These are phyloP conservation scores for Groenewaldozyma auringiensis DNA, from an alignment of 1,139 yeast species.

Conservation along the genomic window DNA sequence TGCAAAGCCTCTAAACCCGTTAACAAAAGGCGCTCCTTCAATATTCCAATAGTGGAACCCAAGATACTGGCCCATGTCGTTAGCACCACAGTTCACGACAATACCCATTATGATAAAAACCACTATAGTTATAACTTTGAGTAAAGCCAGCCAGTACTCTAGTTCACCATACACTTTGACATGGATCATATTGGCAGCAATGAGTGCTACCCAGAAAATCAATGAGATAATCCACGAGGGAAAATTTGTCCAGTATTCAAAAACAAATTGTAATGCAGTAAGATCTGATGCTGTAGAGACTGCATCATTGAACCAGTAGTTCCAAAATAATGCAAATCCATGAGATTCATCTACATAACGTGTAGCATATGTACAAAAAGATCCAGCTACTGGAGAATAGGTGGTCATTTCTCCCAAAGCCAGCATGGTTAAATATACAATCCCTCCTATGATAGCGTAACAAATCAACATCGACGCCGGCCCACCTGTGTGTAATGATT, in stretches of 20 bases:
- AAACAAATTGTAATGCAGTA: conserved; percentile 51
- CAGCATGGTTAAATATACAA: conserved; percentile 51
- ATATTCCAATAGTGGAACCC: conserved; percentile 46
- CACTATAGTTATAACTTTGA: conserved; percentile 49
- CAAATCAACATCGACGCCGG: conserved; percentile 46
- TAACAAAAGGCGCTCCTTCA: conserved; percentile 48
- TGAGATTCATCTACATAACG: conserved; percentile 55
- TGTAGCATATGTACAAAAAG: conserved; percentile 53
- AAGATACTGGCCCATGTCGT: conserved; percentile 36
- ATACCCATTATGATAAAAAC: conserved; percentile 54
- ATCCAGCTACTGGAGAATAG: conserved; percentile 52
- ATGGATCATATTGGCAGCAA: conserved; percentile 46
- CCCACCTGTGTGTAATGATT: conserved; percentile 46
- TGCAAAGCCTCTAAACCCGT: conserved; percentile 47
- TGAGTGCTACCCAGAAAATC: conserved; percentile 50
- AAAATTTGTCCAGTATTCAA: conserved; percentile 54
- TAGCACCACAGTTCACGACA: conserved; percentile 57
- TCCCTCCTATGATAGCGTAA: conserved; percentile 42
- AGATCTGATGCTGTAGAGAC: conserved; percentile 55
- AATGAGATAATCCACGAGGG: conserved; percentile 52
- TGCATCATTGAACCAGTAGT: conserved; percentile 62
- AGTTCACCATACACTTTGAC: conserved; percentile 57
- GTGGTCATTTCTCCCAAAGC: conserved; percentile 61
- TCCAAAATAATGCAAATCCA: conserved; percentile 54
- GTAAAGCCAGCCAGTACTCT: conserved; percentile 58